phyloP scores from a whole-genome alignment of 2,329 filamentous ascomycete species.

The Fusarium keratoplasticum region DNA sequence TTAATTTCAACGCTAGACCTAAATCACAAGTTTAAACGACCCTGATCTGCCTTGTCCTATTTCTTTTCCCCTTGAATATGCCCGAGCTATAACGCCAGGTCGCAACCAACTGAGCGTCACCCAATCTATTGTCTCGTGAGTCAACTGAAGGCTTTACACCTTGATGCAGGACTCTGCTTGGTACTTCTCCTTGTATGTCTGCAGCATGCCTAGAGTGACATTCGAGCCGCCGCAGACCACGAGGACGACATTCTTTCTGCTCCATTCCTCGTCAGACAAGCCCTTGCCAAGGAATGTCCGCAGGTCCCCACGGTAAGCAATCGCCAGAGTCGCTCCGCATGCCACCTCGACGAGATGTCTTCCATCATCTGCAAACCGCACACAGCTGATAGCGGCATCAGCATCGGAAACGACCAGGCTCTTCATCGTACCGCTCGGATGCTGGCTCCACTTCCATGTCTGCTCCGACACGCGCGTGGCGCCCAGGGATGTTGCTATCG shows the following conservation, averaged over 20 bases:
- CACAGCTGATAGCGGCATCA: slow-evolving; percentile 82
- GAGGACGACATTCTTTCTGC: slow-evolving; percentile 80
- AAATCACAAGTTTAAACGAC: not conserved
- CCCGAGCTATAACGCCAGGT: not conserved
- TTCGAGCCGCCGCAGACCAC: slow-evolving; percentile 85
- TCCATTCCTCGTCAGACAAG: slow-evolving; percentile 67
- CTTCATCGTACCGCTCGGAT: slow-evolving; percentile 49
- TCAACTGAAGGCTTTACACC: slow-evolving; percentile 21
- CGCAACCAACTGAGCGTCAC: not conserved
- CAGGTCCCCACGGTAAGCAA: slow-evolving; percentile 73
- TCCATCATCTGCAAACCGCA: slow-evolving; percentile 84
- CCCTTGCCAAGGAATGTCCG: slow-evolving; percentile 68
- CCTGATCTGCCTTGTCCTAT: not conserved
- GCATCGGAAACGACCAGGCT: slow-evolving; percentile 59
- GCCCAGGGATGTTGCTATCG: slow-evolving; percentile 79
- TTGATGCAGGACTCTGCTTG: slow-evolving; percentile 48
- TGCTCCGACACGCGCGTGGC: slow-evolving; percentile 76
- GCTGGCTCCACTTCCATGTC: slow-evolving; percentile 73
- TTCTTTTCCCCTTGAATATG: not conserved
- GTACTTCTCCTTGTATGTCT: slow-evolving; percentile 66
- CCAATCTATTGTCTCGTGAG: not conserved
- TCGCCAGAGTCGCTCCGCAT: slow-evolving; percentile 83
- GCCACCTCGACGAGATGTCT: slow-evolving; percentile 84
- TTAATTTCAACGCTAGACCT: not conserved
- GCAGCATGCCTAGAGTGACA: slow-evolving; percentile 71